Conservation (phyloP, 2,329 filamentous ascomycete species). For the Stagonosporopsis rhizophila region DNA sequence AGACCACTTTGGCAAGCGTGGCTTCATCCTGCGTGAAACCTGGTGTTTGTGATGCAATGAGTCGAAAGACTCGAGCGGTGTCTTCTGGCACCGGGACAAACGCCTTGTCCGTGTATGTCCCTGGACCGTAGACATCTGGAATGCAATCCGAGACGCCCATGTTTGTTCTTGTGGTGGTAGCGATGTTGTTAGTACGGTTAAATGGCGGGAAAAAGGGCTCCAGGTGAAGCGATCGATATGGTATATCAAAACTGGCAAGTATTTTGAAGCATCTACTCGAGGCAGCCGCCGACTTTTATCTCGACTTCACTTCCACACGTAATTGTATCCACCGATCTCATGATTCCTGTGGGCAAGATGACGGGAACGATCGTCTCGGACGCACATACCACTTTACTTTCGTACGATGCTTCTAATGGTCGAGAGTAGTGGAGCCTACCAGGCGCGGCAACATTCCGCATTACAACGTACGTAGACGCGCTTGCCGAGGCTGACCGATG, state of each 20-base stretch:
- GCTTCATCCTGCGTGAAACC: conserved; percentile 50
- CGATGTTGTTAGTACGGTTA: not conserved
- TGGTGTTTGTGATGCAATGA: conserved; percentile 49
- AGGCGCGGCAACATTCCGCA: conserved; percentile 12
- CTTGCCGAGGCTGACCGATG: conserved; percentile 9
- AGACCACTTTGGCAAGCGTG: conserved; percentile 47
- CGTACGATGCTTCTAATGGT: conserved; percentile 12
- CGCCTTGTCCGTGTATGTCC: conserved; percentile 49
- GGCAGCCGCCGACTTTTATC: not conserved
- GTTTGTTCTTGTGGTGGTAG: not conserved
- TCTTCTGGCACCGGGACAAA: conserved; percentile 51
- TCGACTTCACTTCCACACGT: not conserved
- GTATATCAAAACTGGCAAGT: too few species aligned
- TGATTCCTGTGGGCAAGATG: not conserved
- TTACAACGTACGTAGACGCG: not conserved
- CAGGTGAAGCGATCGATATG: not conserved
- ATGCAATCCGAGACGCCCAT: conserved; percentile 16
- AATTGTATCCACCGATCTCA: not conserved
- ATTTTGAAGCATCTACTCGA: not conserved
- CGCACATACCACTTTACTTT: not conserved
- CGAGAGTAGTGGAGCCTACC: conserved; percentile 3
- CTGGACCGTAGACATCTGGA: conserved; percentile 49
- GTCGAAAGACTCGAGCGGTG: conserved; percentile 48
- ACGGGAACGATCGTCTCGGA: not conserved
- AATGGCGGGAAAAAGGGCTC: not conserved